phyloP scores from a whole-genome alignment of 805 yeast genomes.

The Spathaspora arborariae region DNA sequence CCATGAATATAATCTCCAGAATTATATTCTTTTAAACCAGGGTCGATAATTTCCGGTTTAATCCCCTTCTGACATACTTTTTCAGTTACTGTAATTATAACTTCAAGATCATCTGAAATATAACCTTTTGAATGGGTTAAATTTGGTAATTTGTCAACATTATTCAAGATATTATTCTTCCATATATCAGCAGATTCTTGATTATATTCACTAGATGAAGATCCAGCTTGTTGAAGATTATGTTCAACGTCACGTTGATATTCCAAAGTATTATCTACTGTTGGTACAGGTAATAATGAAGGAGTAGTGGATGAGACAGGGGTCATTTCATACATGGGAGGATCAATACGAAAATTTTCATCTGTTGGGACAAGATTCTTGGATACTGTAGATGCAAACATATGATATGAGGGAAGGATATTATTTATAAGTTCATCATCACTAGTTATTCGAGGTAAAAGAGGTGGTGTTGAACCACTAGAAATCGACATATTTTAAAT shows the following conservation, averaged over 20 bases:
- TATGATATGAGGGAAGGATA: conserved; percentile 42
- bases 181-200: conserved; percentile 28
- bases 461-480: neutral
- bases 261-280: conserved; percentile 6
- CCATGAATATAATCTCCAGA: conserved; percentile 44
- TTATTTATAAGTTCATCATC: conserved; percentile 25
- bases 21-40: conserved; percentile 28
- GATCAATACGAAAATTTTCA: conserved; percentile 38
- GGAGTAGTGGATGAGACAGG: conserved; percentile 16
- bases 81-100: conserved; percentile 34
- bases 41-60: conserved; percentile 31
- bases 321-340: conserved; percentile 29
- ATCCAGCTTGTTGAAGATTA: conserved; percentile 1
- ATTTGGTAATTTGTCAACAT: conserved; percentile 37
- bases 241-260: conserved; percentile 7
- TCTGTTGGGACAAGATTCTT: conserved; percentile 32
- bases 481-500: neutral
- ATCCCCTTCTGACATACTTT: conserved; percentile 39
- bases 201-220: conserved; percentile 12
- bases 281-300: neutral
- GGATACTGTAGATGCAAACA: conserved; percentile 41
- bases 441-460: conserved; percentile 3
- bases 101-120: conserved; percentile 21
- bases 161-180: conserved; percentile 41
- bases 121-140: conserved; percentile 26